These are phyloP conservation scores for Candolleomyces eurysporus DNA, from an alignment of 768 basidiomycete genomes.

Conservation along the genomic window DNA sequence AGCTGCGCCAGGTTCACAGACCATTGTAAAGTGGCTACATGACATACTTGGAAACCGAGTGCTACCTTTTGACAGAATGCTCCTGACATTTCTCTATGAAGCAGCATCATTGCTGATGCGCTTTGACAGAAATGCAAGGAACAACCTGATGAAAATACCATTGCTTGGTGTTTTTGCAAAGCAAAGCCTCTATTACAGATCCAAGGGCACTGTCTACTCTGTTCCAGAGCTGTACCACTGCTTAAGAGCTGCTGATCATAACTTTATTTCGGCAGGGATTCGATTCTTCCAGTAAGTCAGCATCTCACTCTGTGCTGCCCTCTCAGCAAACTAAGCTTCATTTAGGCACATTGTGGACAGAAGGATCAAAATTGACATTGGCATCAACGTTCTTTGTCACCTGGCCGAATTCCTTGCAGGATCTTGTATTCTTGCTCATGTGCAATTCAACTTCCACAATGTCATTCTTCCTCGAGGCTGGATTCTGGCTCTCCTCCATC, in stretches of 20 bases:
- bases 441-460: constrained; percentile 33
- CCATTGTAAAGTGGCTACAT: constrained; percentile 46
- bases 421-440: constrained; percentile 32
- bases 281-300: constrained; percentile 38
- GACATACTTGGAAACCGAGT: constrained; percentile 34
- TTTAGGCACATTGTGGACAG: constrained; percentile 44
- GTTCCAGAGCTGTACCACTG: constrained; percentile 21
- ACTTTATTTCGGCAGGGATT: constrained; percentile 33
- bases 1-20: constrained; percentile 29
- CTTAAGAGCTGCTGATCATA: constrained; percentile 23
- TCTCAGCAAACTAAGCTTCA: neutral
- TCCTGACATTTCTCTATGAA: constrained; percentile 41
- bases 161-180: constrained; percentile 18
- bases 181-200: neutral
- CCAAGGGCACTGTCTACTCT: constrained; percentile 6
- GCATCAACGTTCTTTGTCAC: constrained; percentile 50
- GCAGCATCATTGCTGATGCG: constrained; percentile 34
- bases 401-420: constrained; percentile 48
- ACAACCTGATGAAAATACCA: constrained; percentile 30
- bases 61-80: constrained; percentile 19
- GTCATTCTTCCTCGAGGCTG: constrained; percentile 56
- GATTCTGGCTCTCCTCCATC: constrained; percentile 29
- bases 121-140: constrained; percentile 35
- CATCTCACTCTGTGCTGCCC: neutral
- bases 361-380: constrained; percentile 28